A percentile compares a stretch with the other conserved stretches of the same genome.
Conservation (phyloP, 176 grass and related monocot genomes). For the Oryza glumipatula region DNA sequence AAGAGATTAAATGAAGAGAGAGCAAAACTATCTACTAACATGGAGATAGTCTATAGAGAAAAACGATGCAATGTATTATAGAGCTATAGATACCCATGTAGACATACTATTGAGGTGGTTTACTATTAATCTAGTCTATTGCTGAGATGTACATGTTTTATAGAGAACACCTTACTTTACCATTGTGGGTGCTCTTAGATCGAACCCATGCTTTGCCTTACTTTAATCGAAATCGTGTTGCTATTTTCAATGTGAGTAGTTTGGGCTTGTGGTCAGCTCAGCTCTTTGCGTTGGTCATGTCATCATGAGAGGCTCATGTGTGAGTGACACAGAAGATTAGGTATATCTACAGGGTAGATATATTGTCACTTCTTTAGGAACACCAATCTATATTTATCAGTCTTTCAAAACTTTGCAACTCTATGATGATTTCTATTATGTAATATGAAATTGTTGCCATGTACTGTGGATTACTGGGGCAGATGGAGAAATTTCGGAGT, state of each 20-base stretch:
- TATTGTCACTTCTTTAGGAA: conserved; percentile 2
- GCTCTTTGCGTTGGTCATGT: conserved; percentile 29
- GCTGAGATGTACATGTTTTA: no score
- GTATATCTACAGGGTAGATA: conserved; percentile 12
- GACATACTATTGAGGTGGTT: no score
- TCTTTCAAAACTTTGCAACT: conserved; percentile 7
- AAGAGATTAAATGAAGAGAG: no score
- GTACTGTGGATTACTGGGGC: background rate
- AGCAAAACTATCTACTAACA: no score
- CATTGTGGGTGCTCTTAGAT: no score
- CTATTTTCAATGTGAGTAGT: background rate
- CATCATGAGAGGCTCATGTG: conserved; percentile 3
- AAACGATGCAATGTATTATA: no score
- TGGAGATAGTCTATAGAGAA: no score
- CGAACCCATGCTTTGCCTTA: conserved; percentile 10
- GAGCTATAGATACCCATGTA: no score
- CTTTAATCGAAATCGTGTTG: conserved; percentile 4
- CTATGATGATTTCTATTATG: conserved; percentile 6
- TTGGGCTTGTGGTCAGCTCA: conserved; percentile 7
- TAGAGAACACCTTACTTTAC: no score
- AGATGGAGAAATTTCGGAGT: conserved; percentile 2
- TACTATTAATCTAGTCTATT: no score
- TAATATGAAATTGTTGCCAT: background rate
- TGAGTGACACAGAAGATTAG: background rate
- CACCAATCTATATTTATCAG: background rate